Evolutionary conservation across 306 rosid species (phyloP), one percentile per base, ranked within the genome.

Genomic region (Trifolium pratense): DNA sequence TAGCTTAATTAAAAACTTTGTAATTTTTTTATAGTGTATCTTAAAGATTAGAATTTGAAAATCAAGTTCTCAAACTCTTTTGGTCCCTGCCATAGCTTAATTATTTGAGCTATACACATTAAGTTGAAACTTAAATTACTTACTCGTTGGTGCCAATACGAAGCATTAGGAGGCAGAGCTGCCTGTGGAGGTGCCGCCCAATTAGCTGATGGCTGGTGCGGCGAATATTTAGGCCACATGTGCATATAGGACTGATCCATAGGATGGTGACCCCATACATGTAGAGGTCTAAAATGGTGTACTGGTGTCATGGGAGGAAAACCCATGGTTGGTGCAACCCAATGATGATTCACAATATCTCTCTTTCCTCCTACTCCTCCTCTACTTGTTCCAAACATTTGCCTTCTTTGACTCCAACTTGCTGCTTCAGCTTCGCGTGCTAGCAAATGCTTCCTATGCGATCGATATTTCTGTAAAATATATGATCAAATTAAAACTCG

Each of bases 391-490:
- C 89, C 82, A 51, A 76, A 86, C 72, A 85, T 17, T 61, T 94
- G 96, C 71, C 94, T 82, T 78, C 93, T 52, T 60, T 89, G 96
- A 60, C 86, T 91, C 99, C 92, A 94, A 59, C 88, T 89, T 29
- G 93, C 97, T 13, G 99, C 99, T 72, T 91, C 99, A 2, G 95
- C 99, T 71, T 91, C 99, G 43, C 99, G 95, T 7, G 97, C 95
- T 25, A 91, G 69, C 87, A 94, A 74, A 84, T 94, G 97, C 39
- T 94, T 94, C 81, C 91, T 84, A 75, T 94, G 99, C 0, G 96
- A 94, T 55, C 97, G 51, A 79, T 94, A 94, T 85, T 94, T 94
- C 99, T 94, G 89, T 49, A 48, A 53, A 4, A 43, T 42, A 23
- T 62, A 14, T 3, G 56, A 12, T 57, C 61, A 46, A 18, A 65